phyloP scores from a whole-genome alignment of 208 protist genomes.

The Kentomonas sorsogonicus region DNA sequence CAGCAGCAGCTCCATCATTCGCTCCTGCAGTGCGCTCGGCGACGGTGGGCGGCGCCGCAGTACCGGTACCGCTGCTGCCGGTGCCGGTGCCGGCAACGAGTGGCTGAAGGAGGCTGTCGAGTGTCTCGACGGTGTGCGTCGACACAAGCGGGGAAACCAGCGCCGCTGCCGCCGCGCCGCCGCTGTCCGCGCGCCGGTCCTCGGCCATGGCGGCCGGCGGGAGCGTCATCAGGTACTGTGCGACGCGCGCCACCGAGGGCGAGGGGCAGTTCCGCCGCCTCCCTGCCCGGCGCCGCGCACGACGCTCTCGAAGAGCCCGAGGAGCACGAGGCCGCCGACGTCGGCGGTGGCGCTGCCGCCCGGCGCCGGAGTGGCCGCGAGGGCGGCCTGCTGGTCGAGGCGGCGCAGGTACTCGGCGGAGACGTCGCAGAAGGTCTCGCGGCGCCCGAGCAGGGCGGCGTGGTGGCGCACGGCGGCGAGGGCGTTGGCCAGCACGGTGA shows the following conservation, averaged over 20 bases:
- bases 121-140: conserved; percentile 50
- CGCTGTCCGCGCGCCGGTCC: conserved; percentile 8
- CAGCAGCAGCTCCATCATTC: conserved; percentile 65
- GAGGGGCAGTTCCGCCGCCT: conserved; percentile 39
- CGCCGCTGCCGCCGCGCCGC: neutral
- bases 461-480: conserved; percentile 71
- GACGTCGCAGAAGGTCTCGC: conserved; percentile 44
- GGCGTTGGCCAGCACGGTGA: conserved; percentile 52
- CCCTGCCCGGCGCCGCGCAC: conserved; percentile 17
- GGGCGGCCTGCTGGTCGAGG: conserved; percentile 27
- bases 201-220: conserved; percentile 67
- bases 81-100: too few relatives aligned
- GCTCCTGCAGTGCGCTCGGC: too few relatives aligned
- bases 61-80: too few relatives aligned
- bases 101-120: conserved; percentile 37
- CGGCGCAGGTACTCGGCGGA: conserved; percentile 70
- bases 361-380: conserved; percentile 1
- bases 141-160: conserved; percentile 35
- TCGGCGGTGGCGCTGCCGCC: conserved; percentile 6
- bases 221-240: conserved; percentile 65
- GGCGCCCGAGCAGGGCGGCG: conserved; percentile 22
- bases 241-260: conserved; percentile 57
- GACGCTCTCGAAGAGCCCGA: conserved; percentile 48
- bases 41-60: too few relatives aligned
- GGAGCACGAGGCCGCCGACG: conserved; percentile 34